Percentiles rank a stretch among this genome's conserved stretches.
Evolutionary conservation across 257 asterid species (phyloP).

Genomic region (Solanum piurae): DNA sequence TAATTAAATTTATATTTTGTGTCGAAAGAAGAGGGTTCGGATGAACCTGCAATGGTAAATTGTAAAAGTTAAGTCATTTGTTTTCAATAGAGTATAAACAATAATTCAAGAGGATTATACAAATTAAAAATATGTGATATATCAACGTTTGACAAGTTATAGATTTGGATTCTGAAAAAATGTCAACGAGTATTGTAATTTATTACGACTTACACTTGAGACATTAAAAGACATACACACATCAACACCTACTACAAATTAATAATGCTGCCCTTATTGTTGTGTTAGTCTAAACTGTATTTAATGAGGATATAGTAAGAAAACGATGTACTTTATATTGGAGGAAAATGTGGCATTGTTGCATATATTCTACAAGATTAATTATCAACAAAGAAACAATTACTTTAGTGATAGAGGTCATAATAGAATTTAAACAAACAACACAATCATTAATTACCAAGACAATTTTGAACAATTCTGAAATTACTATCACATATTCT

Average conservation of each 20-base stretch:
- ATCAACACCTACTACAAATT: not conserved
- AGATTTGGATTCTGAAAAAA: not conserved
- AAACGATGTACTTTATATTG: not conserved
- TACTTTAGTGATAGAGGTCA: not conserved
- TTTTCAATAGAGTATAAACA: not conserved
- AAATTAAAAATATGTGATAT: not conserved
- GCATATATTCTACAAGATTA: not conserved
- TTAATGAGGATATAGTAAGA: not conserved
- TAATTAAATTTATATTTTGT: not conserved
- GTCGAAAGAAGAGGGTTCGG: not conserved
- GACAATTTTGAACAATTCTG: not conserved
- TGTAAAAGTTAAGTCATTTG: not conserved
- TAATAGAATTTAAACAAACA: not conserved
- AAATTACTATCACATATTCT: not conserved
- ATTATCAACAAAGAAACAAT: not conserved
- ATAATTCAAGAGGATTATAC: not conserved
- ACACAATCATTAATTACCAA: not conserved
- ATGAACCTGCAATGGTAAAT: not conserved
- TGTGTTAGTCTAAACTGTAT: not conserved
- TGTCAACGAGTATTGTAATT: not conserved
- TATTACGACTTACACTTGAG: not conserved
- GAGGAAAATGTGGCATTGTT: not conserved
- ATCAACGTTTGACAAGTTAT: not conserved
- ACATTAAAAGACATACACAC: not conserved
- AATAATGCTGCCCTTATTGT: not conserved